Conservation (phyloP, 306 rosid genomes). For the Cicer arietinum region DNA sequence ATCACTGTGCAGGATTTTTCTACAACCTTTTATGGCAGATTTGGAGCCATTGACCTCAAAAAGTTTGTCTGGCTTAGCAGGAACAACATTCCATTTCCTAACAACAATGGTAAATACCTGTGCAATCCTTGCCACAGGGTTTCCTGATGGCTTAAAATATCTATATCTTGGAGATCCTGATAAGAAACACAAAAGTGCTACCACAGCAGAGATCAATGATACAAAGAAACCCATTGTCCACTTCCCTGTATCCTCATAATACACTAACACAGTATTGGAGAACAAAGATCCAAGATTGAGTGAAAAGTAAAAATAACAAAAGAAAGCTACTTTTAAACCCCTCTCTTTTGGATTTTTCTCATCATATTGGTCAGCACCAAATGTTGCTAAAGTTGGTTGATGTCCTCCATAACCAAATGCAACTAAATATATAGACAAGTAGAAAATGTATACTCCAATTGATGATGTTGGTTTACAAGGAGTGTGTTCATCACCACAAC, state of each 20-base stretch:
- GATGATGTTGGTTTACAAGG: slow-evolving; percentile 52
- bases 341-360: slow-evolving; percentile 53
- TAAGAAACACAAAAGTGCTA: slow-evolving; percentile 55
- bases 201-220: slow-evolving; percentile 57
- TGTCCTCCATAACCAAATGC: slow-evolving; percentile 81
- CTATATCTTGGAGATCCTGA: slow-evolving; percentile 57
- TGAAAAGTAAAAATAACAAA: slow-evolving; percentile 65
- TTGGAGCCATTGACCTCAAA: slow-evolving; percentile 55
- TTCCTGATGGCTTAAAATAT: slow-evolving; percentile 59
- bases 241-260: slow-evolving; percentile 62
- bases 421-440: slow-evolving; percentile 63
- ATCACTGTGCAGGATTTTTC: slow-evolving; percentile 59
- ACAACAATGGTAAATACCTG: slow-evolving; percentile 56
- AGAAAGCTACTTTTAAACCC: slow-evolving; percentile 56
- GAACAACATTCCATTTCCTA: slow-evolving; percentile 47
- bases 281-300: slow-evolving; percentile 67
- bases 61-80: slow-evolving; percentile 49
- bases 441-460: slow-evolving; percentile 52
- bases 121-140: slow-evolving; percentile 62
- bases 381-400: slow-evolving; percentile 72
- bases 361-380: slow-evolving; percentile 75
- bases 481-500: slow-evolving; percentile 56
- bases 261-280: slow-evolving; percentile 65
- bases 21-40: slow-evolving; percentile 70
- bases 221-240: slow-evolving; percentile 66